phyloP scores from a whole-genome alignment of 305 asterid genomes.

The Withania somnifera region DNA sequence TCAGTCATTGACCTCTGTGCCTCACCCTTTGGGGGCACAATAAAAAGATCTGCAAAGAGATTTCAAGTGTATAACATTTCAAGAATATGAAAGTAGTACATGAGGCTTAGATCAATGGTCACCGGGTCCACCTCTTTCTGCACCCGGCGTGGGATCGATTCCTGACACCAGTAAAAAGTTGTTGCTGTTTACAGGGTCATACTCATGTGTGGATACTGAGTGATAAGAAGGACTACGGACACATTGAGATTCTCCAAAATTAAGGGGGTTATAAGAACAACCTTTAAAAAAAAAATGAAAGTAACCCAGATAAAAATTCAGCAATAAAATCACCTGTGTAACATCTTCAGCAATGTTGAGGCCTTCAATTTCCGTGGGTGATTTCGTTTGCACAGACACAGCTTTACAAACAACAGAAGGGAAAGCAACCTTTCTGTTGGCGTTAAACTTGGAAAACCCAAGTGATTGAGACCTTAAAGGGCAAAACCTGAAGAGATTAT shows the following conservation, averaged over 20 bases:
- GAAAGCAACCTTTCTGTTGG: background rate
- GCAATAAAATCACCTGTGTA: slow-evolving; percentile 46
- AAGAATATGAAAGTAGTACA: no score
- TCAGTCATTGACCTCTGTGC: no score
- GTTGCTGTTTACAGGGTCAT: no score
- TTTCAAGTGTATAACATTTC: background rate
- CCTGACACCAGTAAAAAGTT: no score
- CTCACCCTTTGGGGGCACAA: no score
- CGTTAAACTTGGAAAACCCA: background rate
- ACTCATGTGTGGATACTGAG: no score
- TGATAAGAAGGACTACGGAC: no score
- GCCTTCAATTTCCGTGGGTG: slow-evolving; percentile 58
- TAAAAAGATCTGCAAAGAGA: background rate
- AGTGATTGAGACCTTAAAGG: slow-evolving; percentile 13
- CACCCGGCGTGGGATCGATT: no score
- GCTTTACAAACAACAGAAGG: slow-evolving; percentile 42
- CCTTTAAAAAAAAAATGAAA: background rate
- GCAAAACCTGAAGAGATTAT: slow-evolving; percentile 11
- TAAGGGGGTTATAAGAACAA: no score
- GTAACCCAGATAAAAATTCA: background rate
- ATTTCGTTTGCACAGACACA: slow-evolving; percentile 27
- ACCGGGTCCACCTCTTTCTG: no score
- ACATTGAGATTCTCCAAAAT: no score
- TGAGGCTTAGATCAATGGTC: no score
- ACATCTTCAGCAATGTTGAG: slow-evolving; percentile 95